These are phyloP conservation scores for Sporothrix variecibatus DNA, from an alignment of 2,329 filamentous ascomycete species.

Conservation along the genomic window DNA sequence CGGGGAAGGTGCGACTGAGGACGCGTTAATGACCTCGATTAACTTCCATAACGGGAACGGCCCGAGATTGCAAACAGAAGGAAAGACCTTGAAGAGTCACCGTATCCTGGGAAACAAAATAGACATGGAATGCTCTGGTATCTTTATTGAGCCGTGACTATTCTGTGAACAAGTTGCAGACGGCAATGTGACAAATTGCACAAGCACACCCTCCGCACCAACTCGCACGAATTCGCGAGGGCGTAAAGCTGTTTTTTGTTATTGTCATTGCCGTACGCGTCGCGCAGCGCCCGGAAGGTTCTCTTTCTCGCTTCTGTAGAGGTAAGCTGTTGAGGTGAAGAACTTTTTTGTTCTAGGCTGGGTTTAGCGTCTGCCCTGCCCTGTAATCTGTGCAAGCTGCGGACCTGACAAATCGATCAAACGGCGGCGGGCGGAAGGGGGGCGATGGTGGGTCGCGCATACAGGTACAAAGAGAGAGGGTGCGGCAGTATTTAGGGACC, in stretches of 20 bases:
- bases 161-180: neutral
- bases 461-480: neutral
- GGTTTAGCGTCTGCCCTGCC: neutral
- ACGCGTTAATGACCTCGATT: neutral
- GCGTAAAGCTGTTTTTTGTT: neutral
- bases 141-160: neutral
- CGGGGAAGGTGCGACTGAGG: neutral
- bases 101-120: neutral
- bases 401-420: slow-evolving; percentile 13
- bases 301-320: neutral
- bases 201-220: neutral
- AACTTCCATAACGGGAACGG: neutral
- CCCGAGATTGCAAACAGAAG: neutral
- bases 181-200: slow-evolving; percentile 2
- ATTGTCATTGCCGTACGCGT: neutral
- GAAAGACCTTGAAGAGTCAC: neutral
- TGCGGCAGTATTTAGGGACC: slow-evolving; percentile 15
- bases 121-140: neutral
- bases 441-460: too few relatives aligned
- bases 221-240: neutral
- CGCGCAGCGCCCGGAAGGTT: neutral
- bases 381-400: neutral
- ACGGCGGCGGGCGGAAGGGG: neutral
- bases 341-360: neutral
- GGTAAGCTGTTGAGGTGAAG: neutral